Base-by-base conservation (phyloP, 2,329 filamentous ascomycete genomes). In the Pseudogymnoascus sp. region DNA sequence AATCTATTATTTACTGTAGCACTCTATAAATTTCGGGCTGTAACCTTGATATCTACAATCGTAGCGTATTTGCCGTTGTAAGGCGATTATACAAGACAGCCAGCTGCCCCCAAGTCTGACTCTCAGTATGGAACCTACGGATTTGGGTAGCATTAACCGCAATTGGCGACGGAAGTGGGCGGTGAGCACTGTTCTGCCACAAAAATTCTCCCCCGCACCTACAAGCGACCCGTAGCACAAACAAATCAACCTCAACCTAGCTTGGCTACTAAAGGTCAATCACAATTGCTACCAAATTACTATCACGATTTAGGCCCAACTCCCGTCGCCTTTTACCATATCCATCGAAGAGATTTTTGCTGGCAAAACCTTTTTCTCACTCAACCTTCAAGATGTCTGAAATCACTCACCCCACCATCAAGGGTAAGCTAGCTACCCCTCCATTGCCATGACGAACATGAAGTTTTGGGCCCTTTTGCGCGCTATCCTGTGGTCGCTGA, bases 401-500 rank as follows among this genome's bases (percentile, higher is more conserved):
- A 69, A 82, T 84, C 71, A 78, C 78, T 65, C 83, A 85, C 77
- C 75, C 75, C 71, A 85, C 82, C 73, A 85, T 85, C 77, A 78
- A 84, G 77, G 82, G 82, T 84, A 78, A 67, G 80, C 79, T 63
- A 61, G 64, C 36, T 67, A 65, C 68, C 69, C 69, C 70, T 67
- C 70, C 67, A 70, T 64, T 28, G 21, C 13, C 31, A 34, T 34
- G 28, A 57, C 14, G 10, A 11, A 19, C 6, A 14, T 57, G 51
- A 57, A 19, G 28, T 11, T 34, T 57, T n/a, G n/a, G n/a, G n/a
- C n/a, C n/a, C n/a, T n/a, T n/a, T n/a, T n/a, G n/a, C n/a, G n/a
- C n/a, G n/a, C n/a, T n/a, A n/a, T n/a, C n/a, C n/a, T n/a, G n/a
- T n/a, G n/a, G n/a, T n/a, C n/a, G n/a, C n/a, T n/a, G n/a, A n/a